phyloP scores from a whole-genome alignment of 495 filamentous ascomycete genomes.

The Penicillium cosmopolitanum region DNA sequence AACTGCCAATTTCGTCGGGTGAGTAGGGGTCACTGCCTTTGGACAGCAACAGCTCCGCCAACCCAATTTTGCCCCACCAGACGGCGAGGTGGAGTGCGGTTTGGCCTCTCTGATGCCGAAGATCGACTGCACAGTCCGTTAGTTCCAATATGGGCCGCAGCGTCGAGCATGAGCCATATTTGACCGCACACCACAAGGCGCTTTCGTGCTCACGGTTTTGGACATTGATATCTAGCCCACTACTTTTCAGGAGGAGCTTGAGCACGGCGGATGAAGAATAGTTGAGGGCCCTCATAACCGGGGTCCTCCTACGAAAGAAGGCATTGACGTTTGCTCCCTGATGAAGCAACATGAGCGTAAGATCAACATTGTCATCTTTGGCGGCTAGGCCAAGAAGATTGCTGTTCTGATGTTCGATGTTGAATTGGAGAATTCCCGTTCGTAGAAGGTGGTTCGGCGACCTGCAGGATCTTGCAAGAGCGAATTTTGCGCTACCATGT shows the following conservation, averaged over 20 bases:
- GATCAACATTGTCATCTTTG: slow-evolving; percentile 11
- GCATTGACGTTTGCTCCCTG: slow-evolving; percentile 15
- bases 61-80: slow-evolving; percentile 12
- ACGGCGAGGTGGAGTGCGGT: slow-evolving; percentile 16
- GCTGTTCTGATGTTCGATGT: slow-evolving; percentile 14
- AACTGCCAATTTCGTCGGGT: too few relatives aligned
- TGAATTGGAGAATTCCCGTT: too few relatives aligned
- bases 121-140: slow-evolving; percentile 3
- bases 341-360: slow-evolving; percentile 10
- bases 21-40: slow-evolving; percentile 9
- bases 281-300: slow-evolving; percentile 15
- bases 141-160: too few relatives aligned
- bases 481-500: too few relatives aligned
- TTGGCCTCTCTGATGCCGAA: slow-evolving; percentile 3
- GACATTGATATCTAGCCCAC: slow-evolving; percentile 11
- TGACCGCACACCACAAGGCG: slow-evolving; percentile 17
- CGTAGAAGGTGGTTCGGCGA: too few relatives aligned
- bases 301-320: slow-evolving; percentile 12
- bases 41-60: slow-evolving; percentile 12
- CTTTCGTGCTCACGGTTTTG: slow-evolving; percentile 9
- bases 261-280: slow-evolving; percentile 7
- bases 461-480: too few relatives aligned
- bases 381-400: slow-evolving; percentile 17
- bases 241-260: slow-evolving; percentile 4
- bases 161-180: slow-evolving; percentile 4